Base-by-base conservation (phyloP, 2,329 filamentous ascomycete species). In the Thielaviopsis musarum region DNA sequence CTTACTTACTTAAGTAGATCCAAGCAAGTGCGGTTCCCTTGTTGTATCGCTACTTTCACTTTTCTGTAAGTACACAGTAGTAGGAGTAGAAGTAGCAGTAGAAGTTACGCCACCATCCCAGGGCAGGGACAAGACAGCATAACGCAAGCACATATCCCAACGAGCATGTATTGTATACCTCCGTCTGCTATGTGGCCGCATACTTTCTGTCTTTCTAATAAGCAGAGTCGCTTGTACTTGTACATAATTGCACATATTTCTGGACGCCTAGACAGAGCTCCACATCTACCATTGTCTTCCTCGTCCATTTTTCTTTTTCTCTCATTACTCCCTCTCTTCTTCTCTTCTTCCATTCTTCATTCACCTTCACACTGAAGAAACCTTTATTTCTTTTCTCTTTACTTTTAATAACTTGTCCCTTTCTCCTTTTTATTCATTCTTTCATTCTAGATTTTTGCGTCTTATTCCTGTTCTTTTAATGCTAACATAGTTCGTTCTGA, bases 391-490 rank as follows among this genome's bases (percentile, higher is more conserved):
- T 21, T 49, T 49, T 49, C n/a, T 49, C 17, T 21, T 49, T 19
- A 48, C 45, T 58, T 58, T 26, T 52, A 21, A 10, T 24, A 21
- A 21, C 24, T 52, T 21, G 22, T 34, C 30, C 45, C 49, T 52
- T 26, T 26, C 56, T 57, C 57, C 22, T 58, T 41, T 4, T 41
- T 24, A 17, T 51, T 15, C 51, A 9, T 52, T 38, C 52, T 24
- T 52, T 17, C 48, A 52, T 58, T 52, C 56, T 58, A 49, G 41
- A n/a, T 28, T 38, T 24, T 58, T 54, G 56, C 26, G 41, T 58
- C 7, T 58, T 58, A 56, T 56, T 24, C 30, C 54, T n/a, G 17
- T 38, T 49, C 21, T 49, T 7, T 49, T 17, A 34, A 34, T 34
- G 10, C 51, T 19, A 53, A 53, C n/a, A 28, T 54, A 21, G 52